Percentiles rank a stretch among this genome's conserved stretches.
Conservation (phyloP, 768 basidiomycete species). For the Tricholoma terreum region DNA sequence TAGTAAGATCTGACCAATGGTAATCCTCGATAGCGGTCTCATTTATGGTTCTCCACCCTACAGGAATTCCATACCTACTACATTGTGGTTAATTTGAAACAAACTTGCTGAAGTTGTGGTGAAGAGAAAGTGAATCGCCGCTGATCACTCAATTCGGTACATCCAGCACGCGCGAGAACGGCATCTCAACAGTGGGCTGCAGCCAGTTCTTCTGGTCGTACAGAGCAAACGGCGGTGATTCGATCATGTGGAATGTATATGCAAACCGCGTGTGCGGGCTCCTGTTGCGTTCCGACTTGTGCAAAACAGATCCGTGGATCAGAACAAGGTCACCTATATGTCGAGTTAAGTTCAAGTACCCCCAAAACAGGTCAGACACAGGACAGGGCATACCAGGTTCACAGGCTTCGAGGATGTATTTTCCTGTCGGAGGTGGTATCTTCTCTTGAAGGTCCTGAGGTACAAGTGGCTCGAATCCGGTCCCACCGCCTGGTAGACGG, state of each 20-base stretch:
- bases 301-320: conserved; percentile 90
- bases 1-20: too few relatives aligned
- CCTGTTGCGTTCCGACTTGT: conserved; percentile 86
- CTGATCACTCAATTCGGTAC: conserved; percentile 4
- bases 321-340: conserved; percentile 79
- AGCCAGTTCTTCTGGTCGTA: conserved; percentile 97
- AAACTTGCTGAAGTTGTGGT: too few relatives aligned
- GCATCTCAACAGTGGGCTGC: conserved; percentile 81
- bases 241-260: conserved; percentile 96
- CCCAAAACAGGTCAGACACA: background rate
- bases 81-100: too few relatives aligned
- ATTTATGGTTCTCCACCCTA: too few relatives aligned
- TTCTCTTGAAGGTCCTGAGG: conserved; percentile 34
- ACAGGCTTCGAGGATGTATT: conserved; percentile 69
- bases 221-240: conserved; percentile 60
- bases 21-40: too few relatives aligned
- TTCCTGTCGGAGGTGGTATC: conserved; percentile 30
- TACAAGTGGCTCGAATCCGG: conserved; percentile 72
- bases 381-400: conserved; percentile 53
- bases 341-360: background rate
- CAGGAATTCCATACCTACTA: too few relatives aligned
- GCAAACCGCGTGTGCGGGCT: conserved; percentile 82
- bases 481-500: conserved; percentile 70
- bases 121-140: too few relatives aligned
- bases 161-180: conserved; percentile 64